Evolutionary conservation across 73 alveolate species (phyloP).

Genomic region (Uronychia setigera): DNA sequence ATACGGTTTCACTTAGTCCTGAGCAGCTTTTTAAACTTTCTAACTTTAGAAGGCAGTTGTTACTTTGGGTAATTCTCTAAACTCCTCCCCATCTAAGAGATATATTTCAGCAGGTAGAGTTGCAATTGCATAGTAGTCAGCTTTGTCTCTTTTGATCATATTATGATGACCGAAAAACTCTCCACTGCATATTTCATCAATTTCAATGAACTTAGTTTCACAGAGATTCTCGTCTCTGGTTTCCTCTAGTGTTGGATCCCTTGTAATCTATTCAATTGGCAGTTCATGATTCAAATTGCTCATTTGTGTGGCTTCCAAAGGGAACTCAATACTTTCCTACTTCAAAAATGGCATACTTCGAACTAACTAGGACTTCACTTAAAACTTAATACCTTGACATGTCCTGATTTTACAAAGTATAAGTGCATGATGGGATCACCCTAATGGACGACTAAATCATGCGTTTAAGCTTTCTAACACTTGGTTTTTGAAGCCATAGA

Average conservation of each 20-base stretch:
- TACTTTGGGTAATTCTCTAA: background rate
- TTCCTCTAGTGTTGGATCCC: background rate
- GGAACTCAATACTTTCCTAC: too few relatives aligned
- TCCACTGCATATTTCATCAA: background rate
- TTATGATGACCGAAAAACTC: background rate
- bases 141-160: background rate
- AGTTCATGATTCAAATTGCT: background rate
- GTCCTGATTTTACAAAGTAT: background rate
- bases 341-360: background rate
- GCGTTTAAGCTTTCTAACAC: background rate
- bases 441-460: background rate
- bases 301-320: background rate
- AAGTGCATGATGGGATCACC: background rate
- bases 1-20: background rate
- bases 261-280: background rate
- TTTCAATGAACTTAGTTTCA: background rate
- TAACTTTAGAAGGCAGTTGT: too few relatives aligned
- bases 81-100: background rate
- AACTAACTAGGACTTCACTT: background rate
- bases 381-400: background rate
- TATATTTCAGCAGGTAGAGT: background rate
- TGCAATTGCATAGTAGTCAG: background rate
- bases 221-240: background rate
- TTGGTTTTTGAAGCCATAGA: background rate
- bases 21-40: background rate